phyloP scores from a whole-genome alignment of 1,284 basidiomycete genomes.

The Boletus nobilissimus region DNA sequence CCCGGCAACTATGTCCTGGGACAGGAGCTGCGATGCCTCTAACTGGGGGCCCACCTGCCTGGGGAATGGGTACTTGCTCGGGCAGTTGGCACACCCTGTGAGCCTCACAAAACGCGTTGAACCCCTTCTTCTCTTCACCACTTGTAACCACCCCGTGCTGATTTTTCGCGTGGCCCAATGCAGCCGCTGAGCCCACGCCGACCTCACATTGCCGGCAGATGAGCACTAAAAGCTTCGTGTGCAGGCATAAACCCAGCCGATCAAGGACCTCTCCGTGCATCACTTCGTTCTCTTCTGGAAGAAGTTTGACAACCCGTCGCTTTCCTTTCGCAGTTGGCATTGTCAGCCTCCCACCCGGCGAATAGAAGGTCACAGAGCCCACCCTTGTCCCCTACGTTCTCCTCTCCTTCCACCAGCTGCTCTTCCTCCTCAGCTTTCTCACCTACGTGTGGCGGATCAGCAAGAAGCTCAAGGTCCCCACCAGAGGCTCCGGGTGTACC shows the following conservation, averaged over 20 bases:
- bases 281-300: conserved; percentile 10
- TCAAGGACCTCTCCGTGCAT: not conserved
- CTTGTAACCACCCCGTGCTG: conserved; percentile 1
- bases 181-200: not conserved
- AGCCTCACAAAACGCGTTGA: not conserved
- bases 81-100: not conserved
- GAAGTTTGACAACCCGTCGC: conserved; percentile 5
- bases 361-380: no score
- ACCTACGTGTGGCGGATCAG: not conserved
- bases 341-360: no score
- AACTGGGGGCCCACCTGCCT: conserved; percentile 20
- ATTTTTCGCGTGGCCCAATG: conserved; percentile 16
- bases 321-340: no score
- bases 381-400: no score
- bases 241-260: conserved; percentile 8
- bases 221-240: conserved; percentile 10
- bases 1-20: conserved; percentile 19
- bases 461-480: not conserved
- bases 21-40: conserved; percentile 3
- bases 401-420: no score
- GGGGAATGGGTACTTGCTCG: not conserved
- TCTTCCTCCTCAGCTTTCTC: no score
- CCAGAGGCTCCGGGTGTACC: not conserved
- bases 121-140: not conserved
- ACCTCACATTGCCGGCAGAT: conserved; percentile 17